phyloP scores from a whole-genome alignment of 2,329 filamentous ascomycete genomes.

The Neoascochyta sp. region DNA sequence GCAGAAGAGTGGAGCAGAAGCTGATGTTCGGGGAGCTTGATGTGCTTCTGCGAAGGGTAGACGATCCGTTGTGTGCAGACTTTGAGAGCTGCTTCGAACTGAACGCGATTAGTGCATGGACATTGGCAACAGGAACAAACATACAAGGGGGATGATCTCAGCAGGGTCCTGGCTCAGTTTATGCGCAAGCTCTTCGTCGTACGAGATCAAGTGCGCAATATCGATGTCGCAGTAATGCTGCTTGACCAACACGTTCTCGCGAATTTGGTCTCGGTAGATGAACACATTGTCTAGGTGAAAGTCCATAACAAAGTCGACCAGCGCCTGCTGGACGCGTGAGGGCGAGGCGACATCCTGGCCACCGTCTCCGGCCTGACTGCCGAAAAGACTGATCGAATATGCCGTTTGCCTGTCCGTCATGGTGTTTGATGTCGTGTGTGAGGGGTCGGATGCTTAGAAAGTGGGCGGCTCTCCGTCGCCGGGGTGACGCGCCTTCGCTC shows the following conservation, averaged over 20 bases:
- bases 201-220: conserved; percentile 91
- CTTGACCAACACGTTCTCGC: conserved; percentile 90
- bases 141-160: conserved; percentile 85
- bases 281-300: conserved; percentile 94
- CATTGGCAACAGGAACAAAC: conserved; percentile 21
- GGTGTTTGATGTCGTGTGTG: conserved; percentile 11
- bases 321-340: conserved; percentile 62
- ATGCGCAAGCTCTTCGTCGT: conserved; percentile 92
- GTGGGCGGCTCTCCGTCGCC: conserved; percentile 18
- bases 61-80: conserved; percentile 92
- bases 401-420: conserved; percentile 72
- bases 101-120: conserved; percentile 12
- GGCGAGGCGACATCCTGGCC: conserved; percentile 30
- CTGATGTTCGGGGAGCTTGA: conserved; percentile 82
- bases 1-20: conserved; percentile 90
- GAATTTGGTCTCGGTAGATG: conserved; percentile 93
- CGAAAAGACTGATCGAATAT: conserved; percentile 79
- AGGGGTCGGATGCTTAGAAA: conserved; percentile 10
- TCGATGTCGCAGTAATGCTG: conserved; percentile 96
- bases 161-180: conserved; percentile 83
- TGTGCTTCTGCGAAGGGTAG: conserved; percentile 67
- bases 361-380: conserved; percentile 37
- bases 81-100: conserved; percentile 90
- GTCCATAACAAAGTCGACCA: conserved; percentile 88
- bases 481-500: conserved; percentile 17